Evolutionary conservation across 2,329 filamentous ascomycete genomes (phyloP).

Genomic region (Phaeomoniella chlamydospora): DNA sequence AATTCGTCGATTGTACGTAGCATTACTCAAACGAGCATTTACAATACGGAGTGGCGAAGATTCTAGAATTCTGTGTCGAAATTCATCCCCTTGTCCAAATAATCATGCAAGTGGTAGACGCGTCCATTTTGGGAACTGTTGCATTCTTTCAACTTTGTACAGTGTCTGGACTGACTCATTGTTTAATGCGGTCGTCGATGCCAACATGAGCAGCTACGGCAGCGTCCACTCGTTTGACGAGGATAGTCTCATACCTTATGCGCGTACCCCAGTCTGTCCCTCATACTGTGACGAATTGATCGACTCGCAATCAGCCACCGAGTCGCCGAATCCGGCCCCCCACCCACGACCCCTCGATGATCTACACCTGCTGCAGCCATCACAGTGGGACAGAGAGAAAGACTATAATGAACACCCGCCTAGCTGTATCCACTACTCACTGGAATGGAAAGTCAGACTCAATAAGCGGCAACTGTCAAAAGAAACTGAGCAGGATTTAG

Average conservation of each 20-base stretch:
- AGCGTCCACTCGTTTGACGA: too few relatives aligned
- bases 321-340: not conserved
- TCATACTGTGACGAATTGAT: not conserved
- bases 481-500: constrained; percentile 12
- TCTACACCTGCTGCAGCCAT: not conserved
- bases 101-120: too few relatives aligned
- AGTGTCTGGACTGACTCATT: too few relatives aligned
- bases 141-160: too few relatives aligned
- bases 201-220: too few relatives aligned
- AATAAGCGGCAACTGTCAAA: constrained; percentile 12
- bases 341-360: not conserved
- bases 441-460: constrained; percentile 13
- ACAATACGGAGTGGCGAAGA: too few relatives aligned
- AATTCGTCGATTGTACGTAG: too few relatives aligned
- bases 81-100: too few relatives aligned
- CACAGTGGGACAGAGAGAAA: constrained; percentile 7
- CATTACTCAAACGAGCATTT: too few relatives aligned
- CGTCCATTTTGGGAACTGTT: too few relatives aligned
- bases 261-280: not conserved
- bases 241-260: not conserved
- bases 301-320: not conserved
- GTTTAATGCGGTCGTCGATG: too few relatives aligned
- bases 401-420: constrained; percentile 10
- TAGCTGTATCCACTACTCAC: constrained; percentile 11
- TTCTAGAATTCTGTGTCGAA: too few relatives aligned